A percentile compares a stretch with the other conserved stretches of the same genome.
phyloP scores from a whole-genome alignment of 2,329 filamentous ascomycete species.

The Leptographium procerum region DNA sequence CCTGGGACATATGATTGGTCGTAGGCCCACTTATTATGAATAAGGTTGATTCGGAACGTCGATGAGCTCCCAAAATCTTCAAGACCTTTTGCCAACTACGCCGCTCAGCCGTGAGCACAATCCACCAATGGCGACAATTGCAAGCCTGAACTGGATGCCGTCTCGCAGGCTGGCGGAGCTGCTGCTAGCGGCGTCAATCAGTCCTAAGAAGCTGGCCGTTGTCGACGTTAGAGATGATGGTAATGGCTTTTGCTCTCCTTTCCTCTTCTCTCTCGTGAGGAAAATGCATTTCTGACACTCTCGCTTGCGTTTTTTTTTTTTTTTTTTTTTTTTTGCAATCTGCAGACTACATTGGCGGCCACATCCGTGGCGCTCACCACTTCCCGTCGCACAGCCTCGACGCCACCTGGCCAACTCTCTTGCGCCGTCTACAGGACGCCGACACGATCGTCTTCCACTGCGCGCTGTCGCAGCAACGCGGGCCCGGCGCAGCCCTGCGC shows the following conservation, averaged over 20 bases:
- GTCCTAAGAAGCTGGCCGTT: slow-evolving; percentile 49
- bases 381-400: slow-evolving; percentile 65
- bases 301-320: slow-evolving; percentile 1
- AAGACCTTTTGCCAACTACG: neutral
- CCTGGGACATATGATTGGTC: neutral
- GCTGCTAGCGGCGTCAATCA: slow-evolving; percentile 40
- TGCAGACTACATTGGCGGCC: slow-evolving; percentile 77
- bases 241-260: slow-evolving; percentile 19
- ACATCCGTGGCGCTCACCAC: slow-evolving; percentile 70
- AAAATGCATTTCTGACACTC: neutral
- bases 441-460: slow-evolving; percentile 91
- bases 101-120: neutral
- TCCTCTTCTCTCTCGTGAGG: neutral
- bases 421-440: slow-evolving; percentile 64
- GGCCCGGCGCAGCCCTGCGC: slow-evolving; percentile 69
- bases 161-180: slow-evolving; percentile 56
- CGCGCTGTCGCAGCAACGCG: slow-evolving; percentile 79
- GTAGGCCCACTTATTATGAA: neutral
- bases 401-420: slow-evolving; percentile 67
- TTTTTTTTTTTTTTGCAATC: neutral
- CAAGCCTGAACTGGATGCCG: slow-evolving; percentile 54
- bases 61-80: neutral
- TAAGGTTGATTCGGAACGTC: neutral
- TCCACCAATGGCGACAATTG: slow-evolving; percentile 39
- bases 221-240: slow-evolving; percentile 84